Conservation (phyloP, 148 eudicot genomes). For the Fagopyrum tataricum region DNA sequence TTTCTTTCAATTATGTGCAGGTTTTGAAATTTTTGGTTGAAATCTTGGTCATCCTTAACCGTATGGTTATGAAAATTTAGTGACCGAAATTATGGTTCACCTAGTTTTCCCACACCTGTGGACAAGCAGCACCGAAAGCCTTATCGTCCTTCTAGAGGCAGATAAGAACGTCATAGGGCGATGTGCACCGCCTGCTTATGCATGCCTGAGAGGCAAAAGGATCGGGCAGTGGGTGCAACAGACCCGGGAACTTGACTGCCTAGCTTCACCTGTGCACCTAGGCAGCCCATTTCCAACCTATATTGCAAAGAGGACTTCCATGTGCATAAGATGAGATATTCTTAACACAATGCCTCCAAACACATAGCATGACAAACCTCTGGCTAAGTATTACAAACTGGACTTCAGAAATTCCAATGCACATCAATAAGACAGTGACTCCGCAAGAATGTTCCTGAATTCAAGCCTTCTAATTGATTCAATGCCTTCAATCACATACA, state of each 20-base stretch:
- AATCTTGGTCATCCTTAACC: too few species aligned
- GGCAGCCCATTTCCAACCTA: too few species aligned
- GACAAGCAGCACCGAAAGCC: neutral
- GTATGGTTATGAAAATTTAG: too few species aligned
- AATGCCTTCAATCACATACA: neutral
- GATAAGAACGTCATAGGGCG: neutral
- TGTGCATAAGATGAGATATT: slow-evolving; percentile 1
- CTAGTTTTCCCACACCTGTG: neutral
- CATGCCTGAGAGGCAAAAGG: too few species aligned
- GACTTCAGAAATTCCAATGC: neutral
- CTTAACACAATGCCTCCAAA: neutral
- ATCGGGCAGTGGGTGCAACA: too few species aligned
- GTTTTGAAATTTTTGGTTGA: too few species aligned
- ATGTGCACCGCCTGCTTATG: too few species aligned
- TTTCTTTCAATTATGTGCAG: too few species aligned
- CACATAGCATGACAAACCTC: neutral
- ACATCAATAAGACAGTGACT: neutral
- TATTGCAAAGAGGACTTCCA: neutral
- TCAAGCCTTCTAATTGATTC: neutral
- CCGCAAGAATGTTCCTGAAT: neutral
- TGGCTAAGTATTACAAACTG: neutral
- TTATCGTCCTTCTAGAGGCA: neutral
- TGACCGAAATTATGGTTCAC: too few species aligned
- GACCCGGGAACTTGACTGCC: too few species aligned
- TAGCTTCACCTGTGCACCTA: too few species aligned